These are phyloP conservation scores for Zygosaccharomyces lentus DNA, from an alignment of 805 yeast species.

Conservation along the genomic window DNA sequence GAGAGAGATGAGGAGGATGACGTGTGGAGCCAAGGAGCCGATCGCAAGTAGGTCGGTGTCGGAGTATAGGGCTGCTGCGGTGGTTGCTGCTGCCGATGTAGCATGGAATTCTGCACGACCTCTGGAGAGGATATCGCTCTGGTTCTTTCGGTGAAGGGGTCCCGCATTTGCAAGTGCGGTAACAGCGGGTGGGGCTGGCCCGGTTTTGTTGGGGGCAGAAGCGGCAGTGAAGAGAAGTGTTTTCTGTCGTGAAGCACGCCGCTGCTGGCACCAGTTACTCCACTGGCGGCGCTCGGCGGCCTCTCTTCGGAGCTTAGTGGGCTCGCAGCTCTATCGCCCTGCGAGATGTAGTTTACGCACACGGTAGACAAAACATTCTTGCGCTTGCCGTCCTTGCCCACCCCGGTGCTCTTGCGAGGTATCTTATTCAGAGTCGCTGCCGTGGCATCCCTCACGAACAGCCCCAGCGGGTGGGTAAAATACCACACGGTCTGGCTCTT, in stretches of 20 bases:
- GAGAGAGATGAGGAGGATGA: background rate
- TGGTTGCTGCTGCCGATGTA: background rate
- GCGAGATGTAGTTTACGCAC: conserved; percentile 24
- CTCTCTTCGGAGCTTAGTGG: background rate
- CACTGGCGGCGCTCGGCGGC: background rate
- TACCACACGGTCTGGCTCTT: conserved; percentile 26
- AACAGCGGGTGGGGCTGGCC: conserved; percentile 7
- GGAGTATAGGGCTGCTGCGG: background rate
- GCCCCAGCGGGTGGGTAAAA: conserved; percentile 32
- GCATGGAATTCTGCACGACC: conserved; percentile 7
- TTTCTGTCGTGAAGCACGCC: conserved; percentile 6
- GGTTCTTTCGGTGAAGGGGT: conserved; percentile 11
- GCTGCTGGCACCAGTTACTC: background rate
- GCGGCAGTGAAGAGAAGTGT: conserved; percentile 14
- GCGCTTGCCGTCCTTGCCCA: conserved; percentile 32
- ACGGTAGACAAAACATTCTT: conserved; percentile 31
- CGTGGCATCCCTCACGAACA: conserved; percentile 24
- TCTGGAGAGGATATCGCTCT: conserved; percentile 16
- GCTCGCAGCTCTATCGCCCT: conserved; percentile 5
- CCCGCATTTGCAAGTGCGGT: conserved; percentile 12
- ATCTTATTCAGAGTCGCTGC: conserved; percentile 24
- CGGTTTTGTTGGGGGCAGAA: conserved; percentile 9
- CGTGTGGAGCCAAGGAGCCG: conserved; percentile 1
- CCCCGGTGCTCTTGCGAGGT: conserved; percentile 31
- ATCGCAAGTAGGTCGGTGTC: background rate